These are phyloP conservation scores for Fraxinus excelsior DNA, from an alignment of 257 asterid genomes.

Conservation along the genomic window DNA sequence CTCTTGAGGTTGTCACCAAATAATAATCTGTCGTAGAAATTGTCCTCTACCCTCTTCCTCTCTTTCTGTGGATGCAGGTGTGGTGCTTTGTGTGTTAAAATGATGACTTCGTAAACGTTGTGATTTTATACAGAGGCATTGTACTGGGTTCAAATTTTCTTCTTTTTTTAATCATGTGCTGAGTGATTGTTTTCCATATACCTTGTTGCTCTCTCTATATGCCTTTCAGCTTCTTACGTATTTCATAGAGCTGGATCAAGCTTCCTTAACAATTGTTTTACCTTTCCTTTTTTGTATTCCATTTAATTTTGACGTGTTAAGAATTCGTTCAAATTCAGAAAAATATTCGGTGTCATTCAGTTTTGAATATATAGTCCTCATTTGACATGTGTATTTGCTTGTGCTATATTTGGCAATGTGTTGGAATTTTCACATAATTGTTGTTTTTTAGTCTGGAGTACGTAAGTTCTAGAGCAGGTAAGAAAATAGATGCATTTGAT, in stretches of 20 bases:
- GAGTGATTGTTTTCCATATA: background rate
- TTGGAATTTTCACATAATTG: background rate
- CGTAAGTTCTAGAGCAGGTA: background rate
- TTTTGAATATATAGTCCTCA: background rate
- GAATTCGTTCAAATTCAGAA: background rate
- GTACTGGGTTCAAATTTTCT: too few species aligned
- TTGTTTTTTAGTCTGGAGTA: background rate
- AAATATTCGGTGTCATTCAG: background rate
- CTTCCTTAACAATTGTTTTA: background rate
- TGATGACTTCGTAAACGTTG: too few species aligned
- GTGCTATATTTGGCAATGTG: background rate
- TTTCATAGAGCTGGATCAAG: background rate
- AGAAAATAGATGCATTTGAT: background rate
- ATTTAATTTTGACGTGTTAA: background rate
- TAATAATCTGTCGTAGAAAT: too few species aligned
- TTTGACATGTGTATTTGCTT: background rate
- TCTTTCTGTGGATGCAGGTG: too few species aligned
- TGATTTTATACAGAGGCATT: too few species aligned
- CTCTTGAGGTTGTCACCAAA: too few species aligned
- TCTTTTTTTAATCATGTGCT: too few species aligned
- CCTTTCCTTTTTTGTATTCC: background rate
- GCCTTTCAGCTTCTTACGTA: background rate
- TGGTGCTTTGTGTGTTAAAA: too few species aligned
- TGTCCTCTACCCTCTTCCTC: too few species aligned
- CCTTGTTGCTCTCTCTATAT: background rate